Evolutionary conservation across 2,329 filamentous ascomycete genomes (phyloP).

Genomic region (Cercospora sojina): DNA sequence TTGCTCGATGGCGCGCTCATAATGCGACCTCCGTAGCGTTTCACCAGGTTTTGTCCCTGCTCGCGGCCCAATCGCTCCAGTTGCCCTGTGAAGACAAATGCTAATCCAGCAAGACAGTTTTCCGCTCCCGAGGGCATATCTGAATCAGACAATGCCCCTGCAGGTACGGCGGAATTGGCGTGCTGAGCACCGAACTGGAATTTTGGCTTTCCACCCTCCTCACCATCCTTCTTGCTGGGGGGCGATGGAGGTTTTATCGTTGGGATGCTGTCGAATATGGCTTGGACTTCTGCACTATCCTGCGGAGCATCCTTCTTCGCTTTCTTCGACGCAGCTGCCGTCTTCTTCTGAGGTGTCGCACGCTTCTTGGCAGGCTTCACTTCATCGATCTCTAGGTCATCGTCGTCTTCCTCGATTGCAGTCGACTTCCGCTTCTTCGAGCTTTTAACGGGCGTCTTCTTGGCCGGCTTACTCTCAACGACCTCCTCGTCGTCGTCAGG

Average conservation of each 20-base stretch:
- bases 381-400: conserved; percentile 47
- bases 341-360: conserved; percentile 46
- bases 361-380: conserved; percentile 59
- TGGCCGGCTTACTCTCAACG: conserved; percentile 43
- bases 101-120: conserved; percentile 84
- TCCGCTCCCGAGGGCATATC: conserved; percentile 81
- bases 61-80: conserved; percentile 77
- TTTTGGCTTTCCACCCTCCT: conserved; percentile 52
- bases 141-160: conserved; percentile 61
- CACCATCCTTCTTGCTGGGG: conserved; percentile 58
- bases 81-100: conserved; percentile 93
- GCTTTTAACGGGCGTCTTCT: conserved; percentile 37
- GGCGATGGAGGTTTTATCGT: conserved; percentile 80
- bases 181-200: conserved; percentile 71
- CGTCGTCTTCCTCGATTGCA: conserved; percentile 54
- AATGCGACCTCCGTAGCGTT: conserved; percentile 90
- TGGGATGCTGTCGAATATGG: conserved; percentile 84
- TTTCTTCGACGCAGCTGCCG: conserved; percentile 54
- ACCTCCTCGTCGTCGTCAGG: conserved; percentile 47
- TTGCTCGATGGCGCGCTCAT: conserved; percentile 83
- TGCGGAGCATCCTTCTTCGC: conserved; percentile 64
- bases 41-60: conserved; percentile 81
- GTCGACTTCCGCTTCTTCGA: conserved; percentile 60
- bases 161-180: conserved; percentile 54
- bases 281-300: conserved; percentile 72